Evolutionary conservation across 805 yeast species (phyloP).

Genomic region (Wickerhamiella shivajii): DNA sequence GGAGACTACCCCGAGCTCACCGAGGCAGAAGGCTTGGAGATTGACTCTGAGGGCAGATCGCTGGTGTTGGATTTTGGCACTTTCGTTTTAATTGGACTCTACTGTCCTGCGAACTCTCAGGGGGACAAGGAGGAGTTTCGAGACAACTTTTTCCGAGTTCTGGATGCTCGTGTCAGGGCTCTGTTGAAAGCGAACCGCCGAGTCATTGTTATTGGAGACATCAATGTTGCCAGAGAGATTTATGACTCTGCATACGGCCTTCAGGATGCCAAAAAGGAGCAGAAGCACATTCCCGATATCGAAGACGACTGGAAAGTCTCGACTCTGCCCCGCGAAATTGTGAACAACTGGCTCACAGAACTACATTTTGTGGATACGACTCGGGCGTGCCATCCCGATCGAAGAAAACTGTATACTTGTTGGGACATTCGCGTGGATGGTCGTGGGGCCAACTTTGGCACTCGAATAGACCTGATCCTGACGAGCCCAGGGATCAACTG

Average conservation of each 20-base stretch:
- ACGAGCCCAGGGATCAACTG: slow-evolving; percentile 30
- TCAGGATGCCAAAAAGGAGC: slow-evolving; percentile 28
- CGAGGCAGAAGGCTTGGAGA: slow-evolving; percentile 27
- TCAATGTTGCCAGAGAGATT: slow-evolving; percentile 66
- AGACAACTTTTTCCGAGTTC: slow-evolving; percentile 40
- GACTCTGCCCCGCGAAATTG: slow-evolving; percentile 29
- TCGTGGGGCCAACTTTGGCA: slow-evolving; percentile 73
- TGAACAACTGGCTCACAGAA: slow-evolving; percentile 33
- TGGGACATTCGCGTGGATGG: slow-evolving; percentile 76
- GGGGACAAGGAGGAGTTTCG: slow-evolving; percentile 47
- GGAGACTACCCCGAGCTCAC: slow-evolving; percentile 53
- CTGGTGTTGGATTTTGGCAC: slow-evolving; percentile 50
- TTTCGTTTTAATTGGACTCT: slow-evolving; percentile 37
- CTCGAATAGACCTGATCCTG: slow-evolving; percentile 70
- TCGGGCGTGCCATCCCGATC: slow-evolving; percentile 41
- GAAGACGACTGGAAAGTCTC: slow-evolving; percentile 28
- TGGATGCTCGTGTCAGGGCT: slow-evolving; percentile 47
- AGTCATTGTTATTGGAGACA: slow-evolving; percentile 76
- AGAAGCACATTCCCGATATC: slow-evolving; percentile 15
- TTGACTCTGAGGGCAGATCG: slow-evolving; percentile 81
- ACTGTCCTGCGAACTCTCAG: slow-evolving; percentile 86
- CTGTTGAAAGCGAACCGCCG: slow-evolving; percentile 42
- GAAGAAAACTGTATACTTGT: slow-evolving; percentile 64
- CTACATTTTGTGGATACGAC: slow-evolving; percentile 21
- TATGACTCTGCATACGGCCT: slow-evolving; percentile 70